phyloP scores from a whole-genome alignment of 1,284 basidiomycete species.

The Hemileia vastatrix region DNA sequence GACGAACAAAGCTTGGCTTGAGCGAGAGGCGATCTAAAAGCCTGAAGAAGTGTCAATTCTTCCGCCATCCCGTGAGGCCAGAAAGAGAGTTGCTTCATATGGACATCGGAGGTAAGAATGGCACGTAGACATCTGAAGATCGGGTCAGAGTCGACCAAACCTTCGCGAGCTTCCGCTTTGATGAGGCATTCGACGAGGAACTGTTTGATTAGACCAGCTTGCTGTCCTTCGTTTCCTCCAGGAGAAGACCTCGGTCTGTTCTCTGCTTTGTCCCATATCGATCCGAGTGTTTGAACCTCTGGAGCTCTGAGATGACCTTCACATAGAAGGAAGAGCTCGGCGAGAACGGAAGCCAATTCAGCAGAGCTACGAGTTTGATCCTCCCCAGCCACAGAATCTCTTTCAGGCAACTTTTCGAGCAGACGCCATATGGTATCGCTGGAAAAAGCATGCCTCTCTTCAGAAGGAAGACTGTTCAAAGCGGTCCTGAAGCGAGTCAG shows the following conservation, averaged over 20 bases:
- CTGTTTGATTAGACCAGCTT: not conserved
- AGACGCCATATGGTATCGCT: conserved; percentile 67
- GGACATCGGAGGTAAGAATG: not conserved
- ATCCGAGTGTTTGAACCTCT: conserved; percentile 46
- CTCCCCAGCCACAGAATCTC: conserved; percentile 52
- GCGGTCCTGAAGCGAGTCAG: conserved; percentile 53
- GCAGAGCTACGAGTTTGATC: conserved; percentile 47
- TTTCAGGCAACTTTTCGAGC: conserved; percentile 59
- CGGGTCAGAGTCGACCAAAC: conserved; percentile 17
- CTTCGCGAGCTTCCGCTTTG: not conserved
- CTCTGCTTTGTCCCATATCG: not conserved
- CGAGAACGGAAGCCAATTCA: conserved; percentile 58
- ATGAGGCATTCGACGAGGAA: conserved; percentile 19
- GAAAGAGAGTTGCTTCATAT: too few relatives aligned
- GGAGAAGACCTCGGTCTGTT: not conserved
- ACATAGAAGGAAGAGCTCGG: conserved; percentile 54
- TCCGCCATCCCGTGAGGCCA: conserved; percentile 33
- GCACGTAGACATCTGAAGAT: conserved; percentile 19
- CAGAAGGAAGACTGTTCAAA: conserved; percentile 45
- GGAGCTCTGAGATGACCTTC: conserved; percentile 38
- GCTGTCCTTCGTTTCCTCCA: not conserved
- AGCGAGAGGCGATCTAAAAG: too few relatives aligned
- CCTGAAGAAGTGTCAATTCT: conserved; percentile 53
- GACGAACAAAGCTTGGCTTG: not conserved
- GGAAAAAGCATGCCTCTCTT: conserved; percentile 51